Base-by-base conservation (phyloP, 2,329 filamentous ascomycete genomes). In the Ceratocystiopsis brevicomis region DNA sequence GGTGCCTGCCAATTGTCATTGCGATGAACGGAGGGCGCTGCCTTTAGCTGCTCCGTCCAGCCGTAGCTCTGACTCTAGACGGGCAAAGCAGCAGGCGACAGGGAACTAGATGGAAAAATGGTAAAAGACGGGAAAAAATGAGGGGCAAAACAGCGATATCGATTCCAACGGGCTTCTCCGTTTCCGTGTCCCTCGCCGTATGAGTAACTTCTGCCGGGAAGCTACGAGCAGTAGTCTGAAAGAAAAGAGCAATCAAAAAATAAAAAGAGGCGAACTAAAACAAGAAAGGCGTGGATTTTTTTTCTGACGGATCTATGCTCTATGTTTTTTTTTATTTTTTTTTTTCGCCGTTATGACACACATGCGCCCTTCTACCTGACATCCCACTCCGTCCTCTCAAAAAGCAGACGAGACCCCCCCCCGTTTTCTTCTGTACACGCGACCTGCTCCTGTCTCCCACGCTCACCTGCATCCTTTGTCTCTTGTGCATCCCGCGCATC, bases 1-100 rank as follows among this genome's bases (percentile, higher is more conserved):
- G 34, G 47, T 47, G 44, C 15, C 10, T 42, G 42, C 43, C 44
- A 37, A 30, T 30, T 30, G 25, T 30, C 25, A 30, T 30, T 30
- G 25, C 25, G 25, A 30, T 30, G 25, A 30, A 11, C 25, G 25
- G 25, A 30, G 25, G 6, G 8, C 8, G 8, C 25, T 30, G 6
- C 10, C 25, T 6, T 9, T 30, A 2, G 25, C 25, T 30, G 25
- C 25, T 30, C 25, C 25, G 25, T 30, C 6, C 8, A 30, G 25
- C 25, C 25, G 25, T 30, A 30, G 25, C 25, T 30, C 25, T 30
- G 25, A 2, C 10, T 30, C 25, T 30, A 30, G 25, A 9, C 8
- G 5, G 25, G 25, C 25, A 30, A 30, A 30, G 25, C 25, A 30
- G 25, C 25, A 30, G 25, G 25, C 25, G 25, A 30, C 6, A 34